Conservation (phyloP, 176 grass and related monocot species). For the Aechmea fasciata region DNA sequence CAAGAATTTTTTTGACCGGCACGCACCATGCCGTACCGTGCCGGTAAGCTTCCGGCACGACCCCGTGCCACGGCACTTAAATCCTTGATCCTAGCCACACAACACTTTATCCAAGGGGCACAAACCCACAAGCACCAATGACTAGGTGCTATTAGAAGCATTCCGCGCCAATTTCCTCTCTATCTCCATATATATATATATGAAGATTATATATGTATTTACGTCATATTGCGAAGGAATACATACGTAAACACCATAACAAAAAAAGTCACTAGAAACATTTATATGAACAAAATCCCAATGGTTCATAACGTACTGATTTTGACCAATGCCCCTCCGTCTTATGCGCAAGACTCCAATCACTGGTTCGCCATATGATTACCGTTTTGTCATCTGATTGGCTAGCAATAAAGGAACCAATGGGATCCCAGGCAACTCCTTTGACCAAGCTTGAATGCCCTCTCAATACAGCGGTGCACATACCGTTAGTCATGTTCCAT, state of each 20-base stretch:
- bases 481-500: conserved; percentile 81
- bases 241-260: neutral
- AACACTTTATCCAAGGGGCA: too few species aligned
- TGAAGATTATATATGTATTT: too few species aligned
- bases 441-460: conserved; percentile 97
- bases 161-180: too few species aligned
- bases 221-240: too few species aligned
- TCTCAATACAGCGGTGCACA: conserved; percentile 84
- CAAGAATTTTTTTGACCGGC: too few species aligned
- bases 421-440: conserved; percentile 97
- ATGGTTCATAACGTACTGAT: conserved; percentile 50
- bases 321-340: conserved; percentile 97
- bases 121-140: too few species aligned
- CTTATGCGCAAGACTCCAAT: conserved; percentile 92
- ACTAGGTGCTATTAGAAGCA: too few species aligned
- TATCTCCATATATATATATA: too few species aligned
- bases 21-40: too few species aligned
- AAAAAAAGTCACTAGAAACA: conserved; percentile 1
- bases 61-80: too few species aligned
- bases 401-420: conserved; percentile 92
- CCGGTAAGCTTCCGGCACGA: too few species aligned
- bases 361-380: conserved; percentile 94
- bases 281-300: conserved; percentile 13
- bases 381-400: conserved; percentile 97
- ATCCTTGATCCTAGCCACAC: too few species aligned